Evolutionary conservation across 1,139 yeast species (phyloP).

Genomic region (Kluyveromyces sp.): DNA sequence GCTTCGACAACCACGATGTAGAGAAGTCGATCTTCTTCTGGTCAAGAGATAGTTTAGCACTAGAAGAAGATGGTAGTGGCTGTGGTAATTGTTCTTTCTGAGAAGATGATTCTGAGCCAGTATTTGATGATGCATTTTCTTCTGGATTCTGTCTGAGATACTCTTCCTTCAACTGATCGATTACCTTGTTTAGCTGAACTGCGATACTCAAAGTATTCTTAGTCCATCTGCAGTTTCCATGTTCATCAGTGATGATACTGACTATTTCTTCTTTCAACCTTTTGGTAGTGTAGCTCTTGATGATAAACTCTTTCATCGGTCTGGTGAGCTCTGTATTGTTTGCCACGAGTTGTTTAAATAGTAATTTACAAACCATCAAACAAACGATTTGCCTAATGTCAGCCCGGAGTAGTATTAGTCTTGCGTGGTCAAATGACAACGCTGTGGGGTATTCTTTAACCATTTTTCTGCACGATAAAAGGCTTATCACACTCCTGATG

Average conservation of each 20-base stretch:
- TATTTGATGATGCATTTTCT: background rate
- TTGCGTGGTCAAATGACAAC: conserved; percentile 78
- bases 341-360: conserved; percentile 62
- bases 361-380: conserved; percentile 61
- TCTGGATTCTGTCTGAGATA: conserved; percentile 7
- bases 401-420: conserved; percentile 70
- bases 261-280: conserved; percentile 51
- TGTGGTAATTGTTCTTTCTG: background rate
- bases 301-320: conserved; percentile 22
- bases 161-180: conserved; percentile 25
- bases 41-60: conserved; percentile 19
- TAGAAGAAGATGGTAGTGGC: conserved; percentile 3
- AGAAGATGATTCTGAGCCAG: background rate
- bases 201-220: conserved; percentile 68
- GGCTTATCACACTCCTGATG: conserved; percentile 37
- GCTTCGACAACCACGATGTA: conserved; percentile 74
- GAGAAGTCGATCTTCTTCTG: conserved; percentile 48
- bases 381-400: conserved; percentile 83
- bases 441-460: conserved; percentile 79
- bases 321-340: conserved; percentile 31
- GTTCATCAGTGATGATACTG: conserved; percentile 76
- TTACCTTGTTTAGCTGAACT: conserved; percentile 54
- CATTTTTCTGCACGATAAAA: conserved; percentile 73
- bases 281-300: conserved; percentile 23
- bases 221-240: conserved; percentile 87